Evolutionary conservation across 1,284 basidiomycete genomes (phyloP).

Genomic region (Leucoagaricus sp.): DNA sequence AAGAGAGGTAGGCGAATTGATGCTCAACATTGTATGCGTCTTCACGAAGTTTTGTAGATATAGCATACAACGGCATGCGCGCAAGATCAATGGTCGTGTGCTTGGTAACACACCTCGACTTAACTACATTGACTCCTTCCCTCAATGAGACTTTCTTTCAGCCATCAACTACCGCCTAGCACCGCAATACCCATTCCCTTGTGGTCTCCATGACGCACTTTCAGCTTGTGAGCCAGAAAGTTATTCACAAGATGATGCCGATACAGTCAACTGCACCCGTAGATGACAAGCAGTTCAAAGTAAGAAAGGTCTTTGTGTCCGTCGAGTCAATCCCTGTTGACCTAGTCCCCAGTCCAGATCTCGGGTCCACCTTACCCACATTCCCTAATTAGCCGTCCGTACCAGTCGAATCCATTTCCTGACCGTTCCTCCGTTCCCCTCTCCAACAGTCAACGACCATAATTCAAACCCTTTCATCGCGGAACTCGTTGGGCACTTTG

Average conservation of each 20-base stretch:
- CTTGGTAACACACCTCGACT: slow-evolving; percentile 60
- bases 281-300: slow-evolving; percentile 89
- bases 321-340: slow-evolving; percentile 7
- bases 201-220: slow-evolving; percentile 86
- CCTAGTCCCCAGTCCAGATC: slow-evolving; percentile 49
- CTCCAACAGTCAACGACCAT: slow-evolving; percentile 12
- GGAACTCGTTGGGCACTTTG: slow-evolving; percentile 78
- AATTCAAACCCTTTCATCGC: slow-evolving; percentile 33
- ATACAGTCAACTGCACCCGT: no score
- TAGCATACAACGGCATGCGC: slow-evolving; percentile 83
- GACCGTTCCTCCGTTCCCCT: slow-evolving; percentile 52
- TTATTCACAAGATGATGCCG: no score
- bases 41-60: slow-evolving; percentile 47
- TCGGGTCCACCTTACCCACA: neutral
- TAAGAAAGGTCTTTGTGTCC: slow-evolving; percentile 34
- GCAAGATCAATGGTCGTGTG: slow-evolving; percentile 88
- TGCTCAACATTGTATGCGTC: neutral
- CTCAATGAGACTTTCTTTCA: slow-evolving; percentile 28
- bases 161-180: slow-evolving; percentile 91
- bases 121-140: neutral
- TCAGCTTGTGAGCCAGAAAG: slow-evolving; percentile 85
- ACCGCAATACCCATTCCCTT: slow-evolving; percentile 97
- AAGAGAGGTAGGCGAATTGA: slow-evolving; percentile 54
- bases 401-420: slow-evolving; percentile 92
- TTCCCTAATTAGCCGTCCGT: slow-evolving; percentile 10